Percentiles rank a stretch among this genome's conserved stretches.
Conservation (phyloP, 805 yeast genomes). For the Ogataea nitratoaversa region DNA sequence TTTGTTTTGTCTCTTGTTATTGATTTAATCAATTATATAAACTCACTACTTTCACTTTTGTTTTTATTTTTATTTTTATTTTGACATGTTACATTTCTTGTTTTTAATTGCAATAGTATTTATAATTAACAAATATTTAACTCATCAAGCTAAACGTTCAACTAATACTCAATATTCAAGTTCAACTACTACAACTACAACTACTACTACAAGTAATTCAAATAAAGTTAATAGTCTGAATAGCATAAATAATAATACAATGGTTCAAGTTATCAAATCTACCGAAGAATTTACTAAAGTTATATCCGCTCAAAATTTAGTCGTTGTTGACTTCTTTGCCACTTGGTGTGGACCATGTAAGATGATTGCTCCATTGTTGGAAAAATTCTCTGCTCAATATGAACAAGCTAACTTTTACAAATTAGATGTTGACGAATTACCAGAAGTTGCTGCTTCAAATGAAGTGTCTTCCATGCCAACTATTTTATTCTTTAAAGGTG, state of each 20-base stretch:
- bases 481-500: constrained; percentile 72
- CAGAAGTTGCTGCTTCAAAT: constrained; percentile 66
- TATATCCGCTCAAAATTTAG: constrained; percentile 57
- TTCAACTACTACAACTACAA: constrained; percentile 1
- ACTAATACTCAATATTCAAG: constrained; percentile 3
- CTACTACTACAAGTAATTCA: not conserved
- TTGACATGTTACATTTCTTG: constrained; percentile 23
- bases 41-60: not conserved
- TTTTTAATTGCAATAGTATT: constrained; percentile 25
- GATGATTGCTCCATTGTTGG: constrained; percentile 91
- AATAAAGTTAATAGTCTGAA: not conserved
- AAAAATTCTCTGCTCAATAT: constrained; percentile 70
- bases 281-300: constrained; percentile 62
- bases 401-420: constrained; percentile 72
- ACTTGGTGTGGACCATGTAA: constrained; percentile 99
- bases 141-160: constrained; percentile 11
- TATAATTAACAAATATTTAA: constrained; percentile 22
- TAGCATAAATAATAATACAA: constrained; percentile 20
- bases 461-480: constrained; percentile 59
- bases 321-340: constrained; percentile 94
- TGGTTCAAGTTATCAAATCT: constrained; percentile 49
- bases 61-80: not conserved
- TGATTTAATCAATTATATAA: not conserved
- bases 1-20: not conserved
- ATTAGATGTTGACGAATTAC: constrained; percentile 86